These are phyloP conservation scores for Cyclanthera cordifolia DNA, from an alignment of 306 rosid species.

Conservation along the genomic window DNA sequence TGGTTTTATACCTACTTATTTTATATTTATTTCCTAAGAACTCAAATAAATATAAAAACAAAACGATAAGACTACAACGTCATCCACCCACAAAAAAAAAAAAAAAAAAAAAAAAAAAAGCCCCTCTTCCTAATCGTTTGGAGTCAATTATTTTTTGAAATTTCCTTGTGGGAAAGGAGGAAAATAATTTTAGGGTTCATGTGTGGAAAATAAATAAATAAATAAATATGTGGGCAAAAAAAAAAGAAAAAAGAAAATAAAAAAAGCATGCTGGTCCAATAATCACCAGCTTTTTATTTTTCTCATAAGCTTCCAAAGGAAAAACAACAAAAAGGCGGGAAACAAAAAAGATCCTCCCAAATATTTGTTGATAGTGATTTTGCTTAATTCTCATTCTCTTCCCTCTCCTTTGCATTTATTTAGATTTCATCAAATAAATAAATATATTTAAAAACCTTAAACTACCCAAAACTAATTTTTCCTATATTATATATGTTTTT, in stretches of 20 bases:
- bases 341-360: conserved; percentile 34
- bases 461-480: no score
- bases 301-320: conserved; percentile 13
- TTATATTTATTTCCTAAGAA: not conserved
- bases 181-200: not conserved
- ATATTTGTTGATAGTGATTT: conserved; percentile 44
- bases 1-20: not conserved
- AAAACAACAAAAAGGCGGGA: conserved; percentile 28
- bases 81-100: not conserved
- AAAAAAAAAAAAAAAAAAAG: no score
- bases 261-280: conserved; percentile 24
- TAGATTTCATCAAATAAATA: no score
- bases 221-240: not conserved
- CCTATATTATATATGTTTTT: no score
- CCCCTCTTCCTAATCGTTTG: not conserved
- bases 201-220: not conserved
- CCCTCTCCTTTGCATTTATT: not conserved
- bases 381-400: conserved; percentile 7
- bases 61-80: conserved; percentile 4
- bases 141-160: not conserved
- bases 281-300: no score
- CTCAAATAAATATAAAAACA: not conserved
- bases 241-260: conserved; percentile 14
- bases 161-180: conserved; percentile 11
- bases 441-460: no score